Percentiles rank a stretch among this genome's conserved stretches.
Evolutionary conservation across 1,284 basidiomycete genomes (phyloP).

Genomic region (Ganoderma resinaceum): DNA sequence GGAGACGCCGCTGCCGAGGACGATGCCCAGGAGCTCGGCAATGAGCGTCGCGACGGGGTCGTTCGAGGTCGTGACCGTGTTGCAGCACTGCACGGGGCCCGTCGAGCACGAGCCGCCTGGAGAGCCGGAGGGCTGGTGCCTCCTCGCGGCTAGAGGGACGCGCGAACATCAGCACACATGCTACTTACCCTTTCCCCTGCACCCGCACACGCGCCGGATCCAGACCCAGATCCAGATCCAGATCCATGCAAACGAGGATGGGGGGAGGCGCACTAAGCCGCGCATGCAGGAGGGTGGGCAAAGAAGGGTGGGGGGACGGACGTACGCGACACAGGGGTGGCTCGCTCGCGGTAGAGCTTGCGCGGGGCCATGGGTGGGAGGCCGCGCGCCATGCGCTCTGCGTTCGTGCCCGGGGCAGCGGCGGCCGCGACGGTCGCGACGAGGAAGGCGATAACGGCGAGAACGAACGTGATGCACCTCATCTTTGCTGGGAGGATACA

Average conservation of each 20-base stretch:
- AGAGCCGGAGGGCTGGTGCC: conserved; percentile 17
- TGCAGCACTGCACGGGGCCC: conserved; percentile 39
- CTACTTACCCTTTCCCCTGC: too few relatives aligned
- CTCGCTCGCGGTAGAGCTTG: conserved; percentile 21
- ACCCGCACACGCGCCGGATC: background rate
- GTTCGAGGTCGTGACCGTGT: conserved; percentile 25
- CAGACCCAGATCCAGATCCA: background rate
- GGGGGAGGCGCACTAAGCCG: background rate
- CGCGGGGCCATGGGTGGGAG: conserved; percentile 28
- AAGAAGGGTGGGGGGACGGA: background rate
- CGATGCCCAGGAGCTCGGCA: conserved; percentile 34
- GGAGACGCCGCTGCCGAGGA: conserved; percentile 28
- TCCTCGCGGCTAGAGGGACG: conserved; percentile 10
- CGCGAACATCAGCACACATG: background rate
- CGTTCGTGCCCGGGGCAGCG: conserved; percentile 23
- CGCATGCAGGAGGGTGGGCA: background rate
- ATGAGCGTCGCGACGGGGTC: conserved; percentile 20
- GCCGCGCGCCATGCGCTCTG: conserved; percentile 31
- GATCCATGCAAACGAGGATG: background rate
- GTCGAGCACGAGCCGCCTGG: conserved; percentile 33
- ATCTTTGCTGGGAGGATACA: conserved; percentile 15
- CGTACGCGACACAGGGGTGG: conserved; percentile 19
- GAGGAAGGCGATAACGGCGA: conserved; percentile 26
- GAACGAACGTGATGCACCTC: conserved; percentile 24
- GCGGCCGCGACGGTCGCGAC: conserved; percentile 27